Evolutionary conservation across 2,329 filamentous ascomycete genomes (phyloP), one percentile per base, ranked within the genome.

Genomic region (Hypoxylon sp.): DNA sequence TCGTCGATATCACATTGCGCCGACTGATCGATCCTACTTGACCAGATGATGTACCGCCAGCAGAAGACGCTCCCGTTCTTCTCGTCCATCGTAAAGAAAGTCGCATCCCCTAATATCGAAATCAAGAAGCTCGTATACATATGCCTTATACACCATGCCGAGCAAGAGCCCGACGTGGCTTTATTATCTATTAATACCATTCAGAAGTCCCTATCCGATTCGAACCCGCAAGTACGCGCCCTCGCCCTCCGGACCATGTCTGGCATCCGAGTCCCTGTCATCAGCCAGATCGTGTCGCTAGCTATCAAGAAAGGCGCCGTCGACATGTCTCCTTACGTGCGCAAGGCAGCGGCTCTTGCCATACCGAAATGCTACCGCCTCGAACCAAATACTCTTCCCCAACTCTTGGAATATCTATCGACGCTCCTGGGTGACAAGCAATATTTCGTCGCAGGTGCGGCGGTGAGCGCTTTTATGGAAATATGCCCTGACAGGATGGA

Each of bases 121-220:
- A 93, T 98, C 75, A 96, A 97, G 78, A 98, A 98, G 76, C 87
- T 99, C 53, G 95, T 99, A 62, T 99, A 99, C 80, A 96, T 97
- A 73, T 99, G 97, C 77, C 87, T 99, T 61, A 89, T 98, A 59
- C 91, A 96, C 73, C 93, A 99, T 82, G 95, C 95, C 73, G 95
- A 98, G 74, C 87, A 92, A 63, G 95, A 98, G 71, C 95, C 94
- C 55, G 95, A 99, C 76, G 90, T 97, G 41, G 93, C 95, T 17
- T 84, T 99, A 31, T 84, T 99, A 40, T 97, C 93, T 57, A 97
- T 99, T 83, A 99, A 99, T 77, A 96, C 95, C 5, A 98, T 99
- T 68, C 95, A 99, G 73, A 98, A 97, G 77, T 97, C 94, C 8
- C 85, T 99, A 56, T 96, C 92, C 20, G 95, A 99, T 75, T 82